Evolutionary conservation across 73 alveolate species (phyloP), one percentile per base, ranked within the genome.

Genomic region (Paraurostyla sp.): DNA sequence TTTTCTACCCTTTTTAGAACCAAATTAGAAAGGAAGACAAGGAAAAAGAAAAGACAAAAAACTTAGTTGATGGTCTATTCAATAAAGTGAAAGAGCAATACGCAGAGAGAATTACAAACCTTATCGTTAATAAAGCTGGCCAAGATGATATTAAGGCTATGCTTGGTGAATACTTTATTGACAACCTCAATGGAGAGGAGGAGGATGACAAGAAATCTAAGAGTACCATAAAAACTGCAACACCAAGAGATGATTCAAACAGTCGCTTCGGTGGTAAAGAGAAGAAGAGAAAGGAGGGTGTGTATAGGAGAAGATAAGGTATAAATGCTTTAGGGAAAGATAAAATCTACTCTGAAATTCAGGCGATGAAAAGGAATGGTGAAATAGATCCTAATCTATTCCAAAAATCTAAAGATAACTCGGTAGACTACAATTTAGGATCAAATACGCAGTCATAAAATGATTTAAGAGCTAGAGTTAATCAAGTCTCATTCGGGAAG

Each of bases 91-190:
- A 65, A 22, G 82, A 65, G 36, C 23, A 65, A 35, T 65, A 65
- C 46, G 41, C 82, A 11, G 82, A 65, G 23, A 65, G 82, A 65
- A 33, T 65, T 18, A 58, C 82, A 2, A 65, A 65, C 25, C 23
- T 65, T 15, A 3, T 38, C 16, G 58, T 65, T 25, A 65, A 65
- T 40, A 65, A 65, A 65, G 35, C 82, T 65, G 82, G 58, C n/a
- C 6, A 43, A 9, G 76, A 59, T 6, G 76, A 59, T 6, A 49
- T 59, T 30, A 59, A 59, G 32, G 76, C 76, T 29, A 59, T 59
- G 7, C 16, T 59, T 43, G 30, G 48, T 68, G 58, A 68, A 33
- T 41, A 68, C 36, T 9, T 68, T 6, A 68, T 68, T 1, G 62
- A 36, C 4, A n/a, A 41, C 35, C 3, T 68, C 29, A 18, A n/a